Conservation (phyloP, 306 rosid species). For the Quercus agrifolia region DNA sequence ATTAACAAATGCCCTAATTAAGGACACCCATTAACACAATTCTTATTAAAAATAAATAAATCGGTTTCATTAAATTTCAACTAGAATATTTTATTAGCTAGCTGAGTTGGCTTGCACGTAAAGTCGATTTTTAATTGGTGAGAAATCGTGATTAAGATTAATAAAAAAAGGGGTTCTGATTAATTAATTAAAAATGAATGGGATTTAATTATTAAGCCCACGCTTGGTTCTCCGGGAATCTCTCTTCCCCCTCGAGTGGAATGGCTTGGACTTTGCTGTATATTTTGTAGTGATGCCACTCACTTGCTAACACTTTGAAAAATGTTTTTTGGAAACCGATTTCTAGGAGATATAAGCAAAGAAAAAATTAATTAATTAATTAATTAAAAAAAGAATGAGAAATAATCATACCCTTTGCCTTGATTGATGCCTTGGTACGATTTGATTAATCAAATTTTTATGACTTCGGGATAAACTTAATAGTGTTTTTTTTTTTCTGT, state of each 20-base stretch:
- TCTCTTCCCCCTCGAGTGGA: constrained; percentile 50
- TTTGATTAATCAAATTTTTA: background rate
- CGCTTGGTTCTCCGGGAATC: constrained; percentile 92
- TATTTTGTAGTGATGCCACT: no score
- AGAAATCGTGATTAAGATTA: constrained; percentile 45
- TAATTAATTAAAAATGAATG: constrained; percentile 16
- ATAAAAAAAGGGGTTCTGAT: constrained; percentile 18
- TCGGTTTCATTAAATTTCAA: background rate
- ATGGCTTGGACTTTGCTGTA: constrained; percentile 31
- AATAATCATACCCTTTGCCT: background rate
- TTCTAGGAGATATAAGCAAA: background rate
- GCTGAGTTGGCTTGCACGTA: constrained; percentile 67
- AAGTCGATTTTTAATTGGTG: constrained; percentile 26
- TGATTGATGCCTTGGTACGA: background rate
- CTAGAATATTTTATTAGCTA: constrained; percentile 1
- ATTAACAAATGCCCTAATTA: no score
- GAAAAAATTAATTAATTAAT: no score
- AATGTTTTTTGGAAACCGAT: background rate
- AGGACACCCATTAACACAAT: no score
- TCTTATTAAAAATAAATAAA: background rate
- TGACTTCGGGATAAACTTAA: constrained; percentile 8
- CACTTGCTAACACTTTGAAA: background rate
- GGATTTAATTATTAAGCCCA: constrained; percentile 62
- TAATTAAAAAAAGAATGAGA: background rate
- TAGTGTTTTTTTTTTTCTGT: background rate